Evolutionary conservation across 306 rosid species (phyloP), one percentile per base, ranked within the genome.

Genomic region (Cucumis hystrix): DNA sequence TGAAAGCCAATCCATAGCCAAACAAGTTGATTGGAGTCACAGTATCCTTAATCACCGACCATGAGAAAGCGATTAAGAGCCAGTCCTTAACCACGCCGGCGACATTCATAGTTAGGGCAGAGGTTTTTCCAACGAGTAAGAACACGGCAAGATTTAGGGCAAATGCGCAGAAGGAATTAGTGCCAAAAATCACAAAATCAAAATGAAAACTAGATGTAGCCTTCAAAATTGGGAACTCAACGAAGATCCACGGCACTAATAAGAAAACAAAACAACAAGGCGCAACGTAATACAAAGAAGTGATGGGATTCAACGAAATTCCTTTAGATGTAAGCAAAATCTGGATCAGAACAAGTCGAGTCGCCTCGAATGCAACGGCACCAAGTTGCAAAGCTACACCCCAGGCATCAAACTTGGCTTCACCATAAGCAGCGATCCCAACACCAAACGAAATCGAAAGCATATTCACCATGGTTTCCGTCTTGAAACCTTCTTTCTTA

Each of bases 1-100:
- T 17, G 41, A 93, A 93, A 1, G 98, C 98, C 52, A 93, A 88
- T 1, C 90, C 94, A 33, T 93, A 93, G 0, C 98, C 98, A 4
- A 91, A 77, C 88, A 93, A 83, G 84, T 93, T 93, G 47, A 93
- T 79, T 3, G 93, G 93, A 1, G 98, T 93, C 49, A 93, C 97
- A 0, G 95, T 93, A 40, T 93, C 98, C 90, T 88, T 89, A 28
- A 93, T 93, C 6, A 93, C 97, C 2, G 96, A 89, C 98, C 98
- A 93, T 0, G 98, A 93, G 74, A 91, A 93, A 0, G 95, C 98
- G 17, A 93, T 93, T 78, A 93, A 47, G 12, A 93, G 77, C 98
- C 98, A 93, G 51, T 93, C 98, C 79, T 93, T 93, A 1, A 93
- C 97, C 3, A 93, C 97, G 3, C 98, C 98, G 10, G 98, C 98